Evolutionary conservation across 306 rosid species (phyloP).

Genomic region (Dryas octopetala): DNA sequence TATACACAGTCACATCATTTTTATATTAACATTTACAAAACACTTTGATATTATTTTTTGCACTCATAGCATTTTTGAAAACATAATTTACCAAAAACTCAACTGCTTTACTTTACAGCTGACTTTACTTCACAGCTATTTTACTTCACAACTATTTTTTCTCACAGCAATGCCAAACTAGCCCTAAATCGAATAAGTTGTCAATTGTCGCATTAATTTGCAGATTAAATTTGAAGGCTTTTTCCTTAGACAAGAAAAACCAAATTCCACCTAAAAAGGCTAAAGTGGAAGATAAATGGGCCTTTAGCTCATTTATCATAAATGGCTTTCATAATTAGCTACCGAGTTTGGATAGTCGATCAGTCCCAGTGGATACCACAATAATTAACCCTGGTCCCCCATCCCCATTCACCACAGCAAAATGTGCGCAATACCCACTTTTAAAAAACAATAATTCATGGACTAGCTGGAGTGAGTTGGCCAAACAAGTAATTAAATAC

Average conservation of each 20-base stretch:
- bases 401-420: background rate
- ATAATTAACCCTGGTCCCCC: background rate
- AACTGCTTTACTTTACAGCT: no score
- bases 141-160: no score
- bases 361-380: background rate
- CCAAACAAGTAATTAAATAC: background rate
- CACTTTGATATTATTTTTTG: no score
- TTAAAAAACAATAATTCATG: background rate
- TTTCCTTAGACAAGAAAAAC: background rate
- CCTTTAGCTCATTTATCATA: background rate
- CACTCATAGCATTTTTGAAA: no score
- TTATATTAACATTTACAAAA: no score
- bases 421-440: background rate
- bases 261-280: background rate
- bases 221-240: no score
- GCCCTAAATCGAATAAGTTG: no score
- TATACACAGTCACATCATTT: no score
- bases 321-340: background rate
- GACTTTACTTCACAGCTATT: no score
- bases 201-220: no score
- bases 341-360: background rate
- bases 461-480: background rate
- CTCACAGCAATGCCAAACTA: no score
- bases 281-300: background rate
- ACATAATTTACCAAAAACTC: no score